Evolutionary conservation across 2,329 filamentous ascomycete genomes (phyloP).

Genomic region (Pestalotiopsis sp.): DNA sequence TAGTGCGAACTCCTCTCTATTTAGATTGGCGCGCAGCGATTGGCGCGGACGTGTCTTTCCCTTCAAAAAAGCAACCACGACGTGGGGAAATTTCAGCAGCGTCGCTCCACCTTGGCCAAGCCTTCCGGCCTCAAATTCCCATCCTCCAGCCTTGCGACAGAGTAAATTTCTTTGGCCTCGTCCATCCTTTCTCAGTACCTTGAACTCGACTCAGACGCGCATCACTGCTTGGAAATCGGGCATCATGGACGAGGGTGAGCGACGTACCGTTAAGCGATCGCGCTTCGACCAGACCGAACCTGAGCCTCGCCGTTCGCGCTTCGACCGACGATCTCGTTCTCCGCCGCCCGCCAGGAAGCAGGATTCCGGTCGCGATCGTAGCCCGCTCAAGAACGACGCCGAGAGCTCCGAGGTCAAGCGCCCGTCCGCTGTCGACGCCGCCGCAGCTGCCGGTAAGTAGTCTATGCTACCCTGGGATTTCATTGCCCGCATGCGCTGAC

Average conservation of each 20-base stretch:
- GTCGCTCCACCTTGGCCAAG: not conserved
- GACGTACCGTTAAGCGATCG: slow-evolving; percentile 76
- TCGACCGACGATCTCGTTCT: slow-evolving; percentile 90
- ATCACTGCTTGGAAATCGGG: not conserved
- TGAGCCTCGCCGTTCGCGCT: slow-evolving; percentile 77
- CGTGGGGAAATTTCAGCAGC: slow-evolving; percentile 6
- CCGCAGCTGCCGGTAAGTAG: slow-evolving; percentile 73
- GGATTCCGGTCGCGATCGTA: slow-evolving; percentile 77
- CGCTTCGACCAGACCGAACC: slow-evolving; percentile 93
- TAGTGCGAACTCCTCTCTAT: not conserved
- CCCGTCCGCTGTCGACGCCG: slow-evolving; percentile 64
- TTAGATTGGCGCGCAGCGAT: not conserved
- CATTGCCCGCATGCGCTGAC: slow-evolving; percentile 14
- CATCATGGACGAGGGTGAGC: slow-evolving; percentile 76
- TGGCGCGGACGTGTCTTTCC: not conserved
- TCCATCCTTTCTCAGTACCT: not conserved
- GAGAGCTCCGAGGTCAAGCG: slow-evolving; percentile 35
- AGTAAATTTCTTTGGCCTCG: not conserved
- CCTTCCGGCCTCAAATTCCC: slow-evolving; percentile 5
- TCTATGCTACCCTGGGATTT: slow-evolving; percentile 13
- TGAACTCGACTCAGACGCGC: not conserved
- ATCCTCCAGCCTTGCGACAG: slow-evolving; percentile 2
- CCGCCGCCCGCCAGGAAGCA: slow-evolving; percentile 70
- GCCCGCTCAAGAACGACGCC: slow-evolving; percentile 62
- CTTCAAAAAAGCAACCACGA: not conserved